Conservation (phyloP, 805 yeast species). For the Zygoascus ofunaensis region DNA sequence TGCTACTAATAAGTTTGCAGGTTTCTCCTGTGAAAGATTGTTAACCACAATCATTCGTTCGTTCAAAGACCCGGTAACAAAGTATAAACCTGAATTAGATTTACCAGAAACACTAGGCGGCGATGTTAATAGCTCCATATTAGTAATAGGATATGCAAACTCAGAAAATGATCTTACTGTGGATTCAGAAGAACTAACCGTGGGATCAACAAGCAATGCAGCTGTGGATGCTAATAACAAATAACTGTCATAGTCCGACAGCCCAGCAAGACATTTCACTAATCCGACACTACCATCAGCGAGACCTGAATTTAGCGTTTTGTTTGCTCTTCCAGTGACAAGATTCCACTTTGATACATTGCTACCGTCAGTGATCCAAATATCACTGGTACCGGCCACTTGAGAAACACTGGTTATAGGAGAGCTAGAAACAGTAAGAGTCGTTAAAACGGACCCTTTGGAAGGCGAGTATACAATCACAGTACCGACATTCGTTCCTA, state of each 20-base stretch:
- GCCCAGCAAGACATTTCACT: neutral
- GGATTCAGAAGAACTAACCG: conserved; percentile 16
- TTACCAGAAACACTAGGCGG: conserved; percentile 19
- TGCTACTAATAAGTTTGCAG: conserved; percentile 55
- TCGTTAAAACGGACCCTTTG: conserved; percentile 46
- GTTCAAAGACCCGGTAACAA: conserved; percentile 63
- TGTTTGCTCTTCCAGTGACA: conserved; percentile 26
- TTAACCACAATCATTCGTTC: conserved; percentile 78
- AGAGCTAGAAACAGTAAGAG: conserved; percentile 39
- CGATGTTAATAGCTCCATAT: conserved; percentile 33
- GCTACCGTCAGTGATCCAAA: conserved; percentile 58
- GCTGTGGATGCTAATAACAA: conserved; percentile 61
- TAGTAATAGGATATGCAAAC: conserved; percentile 58
- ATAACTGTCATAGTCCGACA: conserved; percentile 23
- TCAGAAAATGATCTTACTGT: conserved; percentile 57
- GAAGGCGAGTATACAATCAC: conserved; percentile 60
- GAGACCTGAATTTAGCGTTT: neutral
- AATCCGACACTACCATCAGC: neutral
- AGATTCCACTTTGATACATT: conserved; percentile 54
- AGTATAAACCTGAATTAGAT: conserved; percentile 35
- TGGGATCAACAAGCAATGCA: conserved; percentile 43
- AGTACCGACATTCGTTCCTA: conserved; percentile 60
- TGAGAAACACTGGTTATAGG: conserved; percentile 40
- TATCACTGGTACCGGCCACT: conserved; percentile 34
- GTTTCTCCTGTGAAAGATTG: conserved; percentile 37